Evolutionary conservation across 768 basidiomycete species (phyloP), one percentile per base, ranked within the genome.

Genomic region (Cytidiella melzeri): DNA sequence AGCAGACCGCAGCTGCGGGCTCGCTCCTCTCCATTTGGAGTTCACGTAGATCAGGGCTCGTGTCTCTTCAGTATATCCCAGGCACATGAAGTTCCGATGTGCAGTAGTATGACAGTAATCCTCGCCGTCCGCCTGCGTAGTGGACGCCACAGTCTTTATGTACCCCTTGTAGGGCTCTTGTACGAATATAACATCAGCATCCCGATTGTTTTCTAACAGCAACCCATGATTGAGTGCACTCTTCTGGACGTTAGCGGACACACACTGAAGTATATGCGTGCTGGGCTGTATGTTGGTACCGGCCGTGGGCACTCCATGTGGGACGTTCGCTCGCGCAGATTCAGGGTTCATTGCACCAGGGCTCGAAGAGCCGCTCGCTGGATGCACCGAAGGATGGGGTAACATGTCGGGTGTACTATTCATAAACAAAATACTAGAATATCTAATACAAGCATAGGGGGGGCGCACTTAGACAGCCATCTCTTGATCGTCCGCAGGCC

Each of bases 121-220:
- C 3, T 41, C 48, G 7, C 52, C 52, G 15, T 54, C 41, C 1
- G 21, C 2, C 12, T 45, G n/a, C 4, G 40, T 34, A 2, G 52
- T 5, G 50, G n/a, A n/a, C n/a, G n/a, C n/a, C n/a, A n/a, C n/a
- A n/a, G n/a, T n/a, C n/a, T n/a, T n/a, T n/a, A n/a, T 54, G 26
- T 18, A 24, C 4, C 52, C 52, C 48, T 40, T 28, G 28, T 45
- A 54, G 19, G 40, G 24, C 34, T 54, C 48, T 25, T 54, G 53
- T 3, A 51, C 34, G 23, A 38, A 47, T 6, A 54, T 39, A 4
- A 54, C 30, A 47, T 54, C 53, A 2, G 30, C 28, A 24, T 46
- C 45, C 15, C 34, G 27, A 37, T 49, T 18, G 1, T n/a, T 18
- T n/a, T 54, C 44, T 2, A 54, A 28, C 12, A 54, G 19, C 21